Percentiles rank a stretch among this genome's conserved stretches.
Evolutionary conservation across 106 monocot genomes (phyloP).

Genomic region (Dendrobium huoshanense): DNA sequence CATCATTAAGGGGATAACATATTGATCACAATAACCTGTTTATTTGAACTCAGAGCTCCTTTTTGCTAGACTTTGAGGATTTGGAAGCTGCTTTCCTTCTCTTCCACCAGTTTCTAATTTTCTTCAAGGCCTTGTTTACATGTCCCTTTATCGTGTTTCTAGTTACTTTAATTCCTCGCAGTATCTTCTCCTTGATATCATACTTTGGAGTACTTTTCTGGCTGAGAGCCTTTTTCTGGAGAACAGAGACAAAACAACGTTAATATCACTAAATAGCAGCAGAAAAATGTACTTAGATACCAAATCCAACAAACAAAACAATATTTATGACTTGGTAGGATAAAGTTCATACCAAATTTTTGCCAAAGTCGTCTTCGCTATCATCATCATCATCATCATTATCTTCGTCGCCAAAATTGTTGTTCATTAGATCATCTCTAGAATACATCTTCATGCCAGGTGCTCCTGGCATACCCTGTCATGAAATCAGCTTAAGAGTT

Average conservation of each 20-base stretch:
- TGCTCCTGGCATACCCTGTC: constrained; percentile 91
- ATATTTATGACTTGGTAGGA: not conserved
- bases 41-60: not conserved
- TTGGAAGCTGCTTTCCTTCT: constrained; percentile 21
- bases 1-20: not conserved
- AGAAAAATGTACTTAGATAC: too few relatives aligned
- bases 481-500: constrained; percentile 8
- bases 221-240: constrained; percentile 58
- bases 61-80: constrained; percentile 23
- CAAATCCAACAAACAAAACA: not conserved
- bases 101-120: constrained; percentile 63
- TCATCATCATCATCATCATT: constrained; percentile 61
- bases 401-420: constrained; percentile 50
- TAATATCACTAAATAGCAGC: not conserved
- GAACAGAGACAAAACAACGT: not conserved
- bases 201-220: constrained; percentile 39
- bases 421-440: constrained; percentile 81
- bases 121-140: constrained; percentile 30
- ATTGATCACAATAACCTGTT: not conserved
- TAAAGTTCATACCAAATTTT: constrained; percentile 49
- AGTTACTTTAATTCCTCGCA: constrained; percentile 33
- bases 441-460: constrained; percentile 98
- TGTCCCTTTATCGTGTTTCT: constrained; percentile 31
- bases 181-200: constrained; percentile 55
- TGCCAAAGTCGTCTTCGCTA: constrained; percentile 44